A percentile compares a stretch with the other conserved stretches of the same genome.
Evolutionary conservation across 108 stramenopile species (phyloP).

Genomic region (Seminavis robusta): DNA sequence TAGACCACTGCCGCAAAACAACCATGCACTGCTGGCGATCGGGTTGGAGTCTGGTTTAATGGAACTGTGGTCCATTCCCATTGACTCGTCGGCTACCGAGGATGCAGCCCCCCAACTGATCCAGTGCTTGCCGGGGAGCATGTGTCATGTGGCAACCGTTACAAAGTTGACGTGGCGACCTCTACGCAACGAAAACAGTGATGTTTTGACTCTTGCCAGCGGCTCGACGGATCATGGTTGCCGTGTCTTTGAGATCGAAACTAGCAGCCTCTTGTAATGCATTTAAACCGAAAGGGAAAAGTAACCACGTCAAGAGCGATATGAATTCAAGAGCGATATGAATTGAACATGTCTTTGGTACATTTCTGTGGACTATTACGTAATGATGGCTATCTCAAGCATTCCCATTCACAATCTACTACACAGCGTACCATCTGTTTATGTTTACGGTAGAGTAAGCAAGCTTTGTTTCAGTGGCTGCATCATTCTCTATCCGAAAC

Average conservation of each 20-base stretch:
- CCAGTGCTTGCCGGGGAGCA: slow-evolving; percentile 12
- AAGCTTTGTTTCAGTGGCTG: no score
- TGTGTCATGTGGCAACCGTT: slow-evolving; percentile 46
- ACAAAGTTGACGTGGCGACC: slow-evolving; percentile 66
- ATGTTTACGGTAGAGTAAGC: no score
- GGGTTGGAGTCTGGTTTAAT: slow-evolving; percentile 78
- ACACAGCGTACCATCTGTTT: no score
- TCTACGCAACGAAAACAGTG: background rate
- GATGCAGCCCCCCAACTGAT: background rate
- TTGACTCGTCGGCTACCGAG: background rate
- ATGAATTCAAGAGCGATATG: no score
- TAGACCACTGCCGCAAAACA: slow-evolving; percentile 3
- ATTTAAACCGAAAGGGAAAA: no score
- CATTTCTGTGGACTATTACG: no score
- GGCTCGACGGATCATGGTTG: slow-evolving; percentile 47
- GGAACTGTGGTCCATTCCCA: slow-evolving; percentile 65
- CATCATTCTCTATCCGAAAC: no score
- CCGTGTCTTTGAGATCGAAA: slow-evolving; percentile 26
- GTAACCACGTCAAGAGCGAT: no score
- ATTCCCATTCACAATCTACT: no score
- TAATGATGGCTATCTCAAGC: no score
- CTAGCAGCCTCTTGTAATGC: background rate
- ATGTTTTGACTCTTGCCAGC: slow-evolving; percentile 32
- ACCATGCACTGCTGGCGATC: slow-evolving; percentile 44
- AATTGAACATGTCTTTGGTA: no score